Evolutionary conservation across 495 filamentous ascomycete genomes (phyloP).

Genomic region (Chlorociboria aeruginascens): DNA sequence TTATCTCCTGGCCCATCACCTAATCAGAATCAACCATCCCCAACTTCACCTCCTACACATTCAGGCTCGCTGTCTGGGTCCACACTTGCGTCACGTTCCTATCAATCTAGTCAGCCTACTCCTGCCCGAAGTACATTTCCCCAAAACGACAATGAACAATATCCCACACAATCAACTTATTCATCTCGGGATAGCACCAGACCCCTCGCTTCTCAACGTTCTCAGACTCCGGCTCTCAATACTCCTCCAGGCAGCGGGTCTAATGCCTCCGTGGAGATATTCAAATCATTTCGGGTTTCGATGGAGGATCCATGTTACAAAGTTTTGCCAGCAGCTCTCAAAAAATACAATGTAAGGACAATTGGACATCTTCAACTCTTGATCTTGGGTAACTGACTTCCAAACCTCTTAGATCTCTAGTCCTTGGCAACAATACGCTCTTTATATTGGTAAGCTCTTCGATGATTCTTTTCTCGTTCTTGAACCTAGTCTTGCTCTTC

Average conservation of each 20-base stretch:
- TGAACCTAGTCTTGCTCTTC: too few species aligned
- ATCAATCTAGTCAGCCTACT: conserved; percentile 34
- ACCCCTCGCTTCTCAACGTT: conserved; percentile 28
- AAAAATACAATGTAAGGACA: conserved; percentile 63
- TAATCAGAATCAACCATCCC: conserved; percentile 54
- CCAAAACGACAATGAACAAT: conserved; percentile 33
- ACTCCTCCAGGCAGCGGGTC: conserved; percentile 28
- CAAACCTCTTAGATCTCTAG: conserved; percentile 51
- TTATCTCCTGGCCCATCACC: conserved; percentile 49
- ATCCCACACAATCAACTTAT: conserved; percentile 19
- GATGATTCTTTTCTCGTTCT: too few species aligned
- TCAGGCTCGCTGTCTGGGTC: conserved; percentile 15
- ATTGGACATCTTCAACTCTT: too few species aligned
- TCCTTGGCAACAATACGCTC: conserved; percentile 89
- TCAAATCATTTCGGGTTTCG: conserved; percentile 93
- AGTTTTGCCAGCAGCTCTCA: conserved; percentile 86
- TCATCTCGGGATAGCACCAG: conserved; percentile 25
- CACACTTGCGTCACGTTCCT: conserved; percentile 45
- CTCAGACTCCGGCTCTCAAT: conserved; percentile 39
- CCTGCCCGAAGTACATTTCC: conserved; percentile 34
- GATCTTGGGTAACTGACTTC: too few species aligned
- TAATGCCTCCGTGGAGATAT: conserved; percentile 68
- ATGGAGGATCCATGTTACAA: conserved; percentile 98
- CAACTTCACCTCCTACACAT: conserved; percentile 56
- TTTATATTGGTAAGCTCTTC: too few species aligned